These are phyloP conservation scores for Martensiomyces pterosporus DNA, from an alignment of 192 early-diverging fungal species.

Conservation along the genomic window DNA sequence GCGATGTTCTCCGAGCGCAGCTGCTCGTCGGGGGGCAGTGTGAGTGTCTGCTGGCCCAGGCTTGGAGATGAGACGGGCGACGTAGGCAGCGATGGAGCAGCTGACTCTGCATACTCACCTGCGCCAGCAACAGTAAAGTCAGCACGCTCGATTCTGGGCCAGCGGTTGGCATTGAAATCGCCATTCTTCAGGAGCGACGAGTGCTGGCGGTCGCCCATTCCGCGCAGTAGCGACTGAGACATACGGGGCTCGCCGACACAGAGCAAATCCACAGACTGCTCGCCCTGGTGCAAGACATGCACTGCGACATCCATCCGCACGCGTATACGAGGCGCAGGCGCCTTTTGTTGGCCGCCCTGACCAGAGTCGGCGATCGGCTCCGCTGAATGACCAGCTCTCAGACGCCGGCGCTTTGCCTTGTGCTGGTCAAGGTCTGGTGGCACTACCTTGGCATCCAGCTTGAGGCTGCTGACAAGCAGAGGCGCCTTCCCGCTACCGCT, in stretches of 20 bases:
- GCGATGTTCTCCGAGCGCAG: too few relatives aligned
- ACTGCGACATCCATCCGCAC: slow-evolving; percentile 17
- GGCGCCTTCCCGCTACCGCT: slow-evolving; percentile 13
- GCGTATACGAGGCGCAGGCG: slow-evolving; percentile 3
- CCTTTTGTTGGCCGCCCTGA: neutral
- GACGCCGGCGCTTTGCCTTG: neutral
- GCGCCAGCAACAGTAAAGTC: neutral
- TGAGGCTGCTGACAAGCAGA: slow-evolving; percentile 10
- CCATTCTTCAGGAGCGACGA: neutral
- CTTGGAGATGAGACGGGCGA: neutral
- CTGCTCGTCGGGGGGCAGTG: neutral
- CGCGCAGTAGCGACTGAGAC: neutral
- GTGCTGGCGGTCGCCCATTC: neutral
- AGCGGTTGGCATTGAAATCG: neutral
- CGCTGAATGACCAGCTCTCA: too few relatives aligned
- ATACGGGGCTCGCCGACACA: slow-evolving; percentile 5
- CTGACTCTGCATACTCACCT: slow-evolving; percentile 2
- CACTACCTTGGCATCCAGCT: slow-evolving; percentile 14
- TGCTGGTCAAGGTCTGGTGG: slow-evolving; percentile 9
- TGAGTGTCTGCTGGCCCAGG: neutral
- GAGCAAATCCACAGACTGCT: slow-evolving; percentile 17
- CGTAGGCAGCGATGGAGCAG: neutral
- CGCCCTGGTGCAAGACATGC: slow-evolving; percentile 13
- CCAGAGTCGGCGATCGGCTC: too few relatives aligned
- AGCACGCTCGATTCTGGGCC: slow-evolving; percentile 7